A percentile compares a stretch with the other conserved stretches of the same genome.
Evolutionary conservation across 2,329 filamentous ascomycete genomes (phyloP).

Genomic region (Neofusicoccum cordaticola): DNA sequence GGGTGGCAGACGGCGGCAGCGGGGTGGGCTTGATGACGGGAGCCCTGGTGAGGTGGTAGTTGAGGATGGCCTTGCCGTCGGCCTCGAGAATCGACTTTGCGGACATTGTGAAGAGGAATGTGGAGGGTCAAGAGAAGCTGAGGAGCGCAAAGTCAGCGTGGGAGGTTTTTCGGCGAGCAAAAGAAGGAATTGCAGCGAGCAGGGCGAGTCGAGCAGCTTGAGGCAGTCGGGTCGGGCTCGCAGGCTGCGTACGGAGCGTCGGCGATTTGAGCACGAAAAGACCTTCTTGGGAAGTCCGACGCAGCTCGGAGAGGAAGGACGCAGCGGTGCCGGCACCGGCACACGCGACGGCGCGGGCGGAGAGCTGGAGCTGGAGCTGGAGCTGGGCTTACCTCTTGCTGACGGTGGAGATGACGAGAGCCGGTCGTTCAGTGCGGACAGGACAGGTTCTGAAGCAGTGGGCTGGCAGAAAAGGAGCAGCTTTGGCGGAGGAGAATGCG

Average conservation of each 20-base stretch:
- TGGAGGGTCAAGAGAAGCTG: not conserved
- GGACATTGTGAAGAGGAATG: constrained; percentile 61
- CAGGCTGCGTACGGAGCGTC: not conserved
- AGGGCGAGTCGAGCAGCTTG: not conserved
- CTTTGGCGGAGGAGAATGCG: not conserved
- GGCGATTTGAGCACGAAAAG: not conserved
- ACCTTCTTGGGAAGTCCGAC: not conserved
- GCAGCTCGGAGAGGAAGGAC: not conserved
- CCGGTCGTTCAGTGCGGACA: not conserved
- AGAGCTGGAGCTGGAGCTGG: not conserved
- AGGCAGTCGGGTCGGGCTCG: not conserved
- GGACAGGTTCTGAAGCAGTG: not conserved
- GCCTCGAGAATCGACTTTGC: constrained; percentile 98
- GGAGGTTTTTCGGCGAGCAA: not conserved
- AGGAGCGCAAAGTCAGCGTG: not conserved
- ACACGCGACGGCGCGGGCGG: not conserved
- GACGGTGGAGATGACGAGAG: constrained; percentile 7
- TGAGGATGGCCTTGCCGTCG: constrained; percentile 99
- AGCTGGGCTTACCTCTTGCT: constrained; percentile 2
- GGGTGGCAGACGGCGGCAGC: constrained; percentile 76
- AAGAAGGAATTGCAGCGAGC: constrained; percentile 1
- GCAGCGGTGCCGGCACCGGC: constrained; percentile 1
- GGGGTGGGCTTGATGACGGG: constrained; percentile 97
- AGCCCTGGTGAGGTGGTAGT: constrained; percentile 98
- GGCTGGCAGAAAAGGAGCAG: not conserved